Evolutionary conservation across 2,329 filamentous ascomycete species (phyloP).

Genomic region (Cercospora sojina): DNA sequence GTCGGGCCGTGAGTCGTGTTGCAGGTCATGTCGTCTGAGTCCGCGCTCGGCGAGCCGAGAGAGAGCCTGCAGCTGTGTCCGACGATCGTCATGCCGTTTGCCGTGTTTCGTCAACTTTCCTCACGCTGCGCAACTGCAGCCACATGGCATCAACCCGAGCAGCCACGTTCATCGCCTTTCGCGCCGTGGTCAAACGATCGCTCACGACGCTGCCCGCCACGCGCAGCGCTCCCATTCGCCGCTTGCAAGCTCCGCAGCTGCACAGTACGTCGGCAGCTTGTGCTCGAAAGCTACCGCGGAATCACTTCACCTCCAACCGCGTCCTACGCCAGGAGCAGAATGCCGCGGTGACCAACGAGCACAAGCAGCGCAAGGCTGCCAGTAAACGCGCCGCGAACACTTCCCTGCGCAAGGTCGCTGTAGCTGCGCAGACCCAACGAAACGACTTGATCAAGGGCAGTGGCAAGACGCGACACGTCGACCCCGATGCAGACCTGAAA

Average conservation of each 20-base stretch:
- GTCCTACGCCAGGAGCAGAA: constrained; percentile 24
- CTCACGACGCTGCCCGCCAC: constrained; percentile 27
- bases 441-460: constrained; percentile 51
- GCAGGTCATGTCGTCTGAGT: constrained; percentile 11
- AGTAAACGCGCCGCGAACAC: constrained; percentile 58
- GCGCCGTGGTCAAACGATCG: constrained; percentile 28
- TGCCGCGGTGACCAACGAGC: constrained; percentile 10
- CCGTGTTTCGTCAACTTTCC: background rate
- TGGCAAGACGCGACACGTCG: constrained; percentile 46
- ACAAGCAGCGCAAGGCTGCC: constrained; percentile 51
- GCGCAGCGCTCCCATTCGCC: constrained; percentile 22
- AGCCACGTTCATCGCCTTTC: constrained; percentile 36
- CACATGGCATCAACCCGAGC: constrained; percentile 15
- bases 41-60: constrained; percentile 2
- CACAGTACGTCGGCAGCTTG: constrained; percentile 26
- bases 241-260: constrained; percentile 21
- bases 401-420: constrained; percentile 79
- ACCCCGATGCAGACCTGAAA: constrained; percentile 49
- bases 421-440: constrained; percentile 71
- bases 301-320: constrained; percentile 31
- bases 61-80: background rate
- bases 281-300: constrained; percentile 27
- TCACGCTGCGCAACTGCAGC: background rate
- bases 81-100: background rate
- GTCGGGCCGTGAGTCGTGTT: background rate